phyloP scores from a whole-genome alignment of 495 filamentous ascomycete genomes.

The Bacidia rubella region DNA sequence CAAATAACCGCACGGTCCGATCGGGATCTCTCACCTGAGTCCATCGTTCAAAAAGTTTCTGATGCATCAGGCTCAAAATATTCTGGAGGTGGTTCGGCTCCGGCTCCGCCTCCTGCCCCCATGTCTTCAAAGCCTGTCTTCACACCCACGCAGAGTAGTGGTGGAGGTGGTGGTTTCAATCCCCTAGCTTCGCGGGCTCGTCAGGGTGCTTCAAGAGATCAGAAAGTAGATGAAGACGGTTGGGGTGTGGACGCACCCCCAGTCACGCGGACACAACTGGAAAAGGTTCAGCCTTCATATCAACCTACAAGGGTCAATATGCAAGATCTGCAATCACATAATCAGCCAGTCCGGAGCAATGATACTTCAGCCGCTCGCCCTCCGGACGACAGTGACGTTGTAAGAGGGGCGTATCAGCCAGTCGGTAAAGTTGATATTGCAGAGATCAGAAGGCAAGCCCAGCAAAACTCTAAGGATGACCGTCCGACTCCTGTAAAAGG shows the following conservation, averaged over 20 bases:
- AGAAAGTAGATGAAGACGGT: constrained; percentile 57
- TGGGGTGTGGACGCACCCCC: constrained; percentile 94
- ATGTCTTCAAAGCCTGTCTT: constrained; percentile 80
- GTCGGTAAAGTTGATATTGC: constrained; percentile 94
- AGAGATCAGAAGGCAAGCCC: constrained; percentile 67
- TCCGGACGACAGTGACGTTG: constrained; percentile 42
- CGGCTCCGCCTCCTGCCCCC: constrained; percentile 49
- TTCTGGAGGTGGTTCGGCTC: constrained; percentile 37
- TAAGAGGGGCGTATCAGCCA: constrained; percentile 87
- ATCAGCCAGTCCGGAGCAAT: constrained; percentile 46
- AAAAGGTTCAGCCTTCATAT: constrained; percentile 88
- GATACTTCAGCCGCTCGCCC: constrained; percentile 25
- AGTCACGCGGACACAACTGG: constrained; percentile 70
- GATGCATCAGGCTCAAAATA: constrained; percentile 96
- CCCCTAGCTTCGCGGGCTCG: constrained; percentile 42
- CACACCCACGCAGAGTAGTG: constrained; percentile 59
- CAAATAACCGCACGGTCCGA: constrained; percentile 92
- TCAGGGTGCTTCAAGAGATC: constrained; percentile 27
- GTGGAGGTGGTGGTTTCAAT: constrained; percentile 47
- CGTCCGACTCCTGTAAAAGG: constrained; percentile 76
- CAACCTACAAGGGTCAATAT: constrained; percentile 90
- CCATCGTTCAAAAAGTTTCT: constrained; percentile 84
- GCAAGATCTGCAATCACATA: constrained; percentile 54
- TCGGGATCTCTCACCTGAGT: constrained; percentile 69
- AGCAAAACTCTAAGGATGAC: constrained; percentile 51